These are phyloP conservation scores for Blastomyces percursus DNA, from an alignment of 2,329 filamentous ascomycete species.

Conservation along the genomic window DNA sequence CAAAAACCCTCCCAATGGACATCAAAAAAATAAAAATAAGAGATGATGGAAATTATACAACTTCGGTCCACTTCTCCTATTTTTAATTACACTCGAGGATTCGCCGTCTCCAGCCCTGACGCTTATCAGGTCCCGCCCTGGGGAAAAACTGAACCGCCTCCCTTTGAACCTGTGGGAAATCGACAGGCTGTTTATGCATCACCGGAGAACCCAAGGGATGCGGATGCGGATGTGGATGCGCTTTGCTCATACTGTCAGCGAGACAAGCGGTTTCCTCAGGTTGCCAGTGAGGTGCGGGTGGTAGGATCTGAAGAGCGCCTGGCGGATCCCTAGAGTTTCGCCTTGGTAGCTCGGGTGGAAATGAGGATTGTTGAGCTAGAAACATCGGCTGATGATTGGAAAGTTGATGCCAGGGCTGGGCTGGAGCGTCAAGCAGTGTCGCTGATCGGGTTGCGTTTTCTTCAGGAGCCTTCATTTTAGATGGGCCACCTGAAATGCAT, in stretches of 20 bases:
- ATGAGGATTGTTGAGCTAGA: neutral
- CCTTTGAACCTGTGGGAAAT: conserved; percentile 5
- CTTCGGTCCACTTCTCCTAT: neutral
- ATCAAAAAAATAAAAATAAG: neutral
- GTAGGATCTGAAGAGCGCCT: neutral
- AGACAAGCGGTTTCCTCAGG: neutral
- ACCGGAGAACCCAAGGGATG: neutral
- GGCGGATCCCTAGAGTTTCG: neutral
- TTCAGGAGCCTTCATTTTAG: conserved; percentile 27
- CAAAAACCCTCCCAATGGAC: neutral
- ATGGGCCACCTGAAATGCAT: conserved; percentile 49
- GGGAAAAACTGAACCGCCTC: conserved; percentile 2
- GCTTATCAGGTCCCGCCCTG: neutral
- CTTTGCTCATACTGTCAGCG: neutral
- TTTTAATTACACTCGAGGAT: conserved; percentile 4
- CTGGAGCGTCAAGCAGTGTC: neutral
- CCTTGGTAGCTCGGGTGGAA: neutral
- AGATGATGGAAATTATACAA: neutral
- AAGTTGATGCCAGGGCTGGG: neutral
- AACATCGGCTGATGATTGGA: neutral
- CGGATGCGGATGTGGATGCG: neutral
- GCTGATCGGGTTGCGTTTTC: neutral
- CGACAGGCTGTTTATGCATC: neutral
- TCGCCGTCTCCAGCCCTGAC: neutral
- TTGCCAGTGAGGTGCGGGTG: conserved; percentile 4